Conservation (phyloP, 306 rosid species). For the Crataegus laevigata region DNA sequence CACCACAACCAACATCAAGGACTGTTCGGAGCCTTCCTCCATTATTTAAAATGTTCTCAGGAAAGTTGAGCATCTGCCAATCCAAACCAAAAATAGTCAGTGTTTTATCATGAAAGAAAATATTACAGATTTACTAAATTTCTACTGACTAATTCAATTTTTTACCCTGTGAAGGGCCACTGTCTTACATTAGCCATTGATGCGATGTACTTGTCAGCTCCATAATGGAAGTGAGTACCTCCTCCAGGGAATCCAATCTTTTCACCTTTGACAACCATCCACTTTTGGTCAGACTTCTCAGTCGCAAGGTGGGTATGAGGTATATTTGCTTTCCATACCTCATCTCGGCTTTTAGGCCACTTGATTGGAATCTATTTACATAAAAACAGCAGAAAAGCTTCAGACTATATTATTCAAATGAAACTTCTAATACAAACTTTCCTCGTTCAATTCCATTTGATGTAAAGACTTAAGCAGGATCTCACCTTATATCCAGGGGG, state of each 20-base stretch:
- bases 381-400: not conserved
- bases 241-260: conserved; percentile 95
- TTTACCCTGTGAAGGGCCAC: not conserved
- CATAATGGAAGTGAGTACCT: conserved; percentile 98
- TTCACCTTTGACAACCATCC: conserved; percentile 98
- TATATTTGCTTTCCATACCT: conserved; percentile 97
- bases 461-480: not conserved
- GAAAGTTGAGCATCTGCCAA: conserved; percentile 88
- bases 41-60: conserved; percentile 58
- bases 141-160: not conserved
- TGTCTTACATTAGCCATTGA: conserved; percentile 84
- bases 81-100: conserved; percentile 16
- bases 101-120: not conserved
- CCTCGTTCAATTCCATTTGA: not conserved
- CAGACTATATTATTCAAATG: not conserved
- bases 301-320: conserved; percentile 99
- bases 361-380: conserved; percentile 67
- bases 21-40: conserved; percentile 80
- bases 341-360: conserved; percentile 99
- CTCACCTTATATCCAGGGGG: conserved; percentile 85
- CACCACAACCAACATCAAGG: conserved; percentile 99
- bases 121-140: not conserved
- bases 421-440: not conserved
- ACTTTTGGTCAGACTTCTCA: conserved; percentile 98
- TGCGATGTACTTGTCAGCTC: conserved; percentile 96